Percentiles rank a stretch among this genome's conserved stretches.
Conservation (phyloP, 2,329 filamentous ascomycete species). For the Colletotrichum noveboracense region DNA sequence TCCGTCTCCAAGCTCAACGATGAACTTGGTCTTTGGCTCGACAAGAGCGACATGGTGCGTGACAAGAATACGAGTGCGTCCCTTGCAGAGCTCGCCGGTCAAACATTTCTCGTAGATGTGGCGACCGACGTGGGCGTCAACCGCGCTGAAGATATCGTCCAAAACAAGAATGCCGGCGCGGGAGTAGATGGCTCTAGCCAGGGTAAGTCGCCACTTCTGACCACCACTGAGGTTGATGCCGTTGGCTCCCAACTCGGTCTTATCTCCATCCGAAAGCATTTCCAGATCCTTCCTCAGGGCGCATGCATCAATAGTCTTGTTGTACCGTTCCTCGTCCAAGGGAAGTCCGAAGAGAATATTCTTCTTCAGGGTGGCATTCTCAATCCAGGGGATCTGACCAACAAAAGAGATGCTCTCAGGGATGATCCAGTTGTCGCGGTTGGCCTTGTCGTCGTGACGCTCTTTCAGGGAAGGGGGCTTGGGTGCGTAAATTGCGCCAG, state of each 20-base stretch:
- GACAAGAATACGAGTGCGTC: slow-evolving; percentile 77
- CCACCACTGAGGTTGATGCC: slow-evolving; percentile 86
- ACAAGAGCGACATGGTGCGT: slow-evolving; percentile 81
- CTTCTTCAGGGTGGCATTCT: slow-evolving; percentile 78
- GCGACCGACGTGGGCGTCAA: slow-evolving; percentile 81
- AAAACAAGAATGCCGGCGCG: slow-evolving; percentile 77
- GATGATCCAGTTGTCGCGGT: slow-evolving; percentile 70
- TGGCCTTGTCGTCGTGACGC: slow-evolving; percentile 68
- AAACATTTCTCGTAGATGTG: slow-evolving; percentile 81
- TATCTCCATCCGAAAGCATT: slow-evolving; percentile 77
- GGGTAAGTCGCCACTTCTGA: slow-evolving; percentile 81
- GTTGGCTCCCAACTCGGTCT: slow-evolving; percentile 83
- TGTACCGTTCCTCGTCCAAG: slow-evolving; percentile 71
- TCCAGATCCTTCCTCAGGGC: slow-evolving; percentile 77
- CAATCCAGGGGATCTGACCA: slow-evolving; percentile 83
- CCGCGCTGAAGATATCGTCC: slow-evolving; percentile 84
- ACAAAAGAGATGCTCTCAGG: slow-evolving; percentile 75
- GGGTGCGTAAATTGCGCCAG: slow-evolving; percentile 64
- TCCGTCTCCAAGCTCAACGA: slow-evolving; percentile 76
- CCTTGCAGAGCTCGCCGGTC: slow-evolving; percentile 70
- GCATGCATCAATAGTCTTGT: slow-evolving; percentile 73
- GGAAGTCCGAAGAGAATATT: slow-evolving; percentile 83
- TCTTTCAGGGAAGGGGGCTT: slow-evolving; percentile 49
- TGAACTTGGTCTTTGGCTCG: slow-evolving; percentile 73
- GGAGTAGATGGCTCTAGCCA: slow-evolving; percentile 82